Percentiles rank a stretch among this genome's conserved stretches.
Evolutionary conservation across 495 filamentous ascomycete species (phyloP).

Genomic region (Neurospora cerealis): DNA sequence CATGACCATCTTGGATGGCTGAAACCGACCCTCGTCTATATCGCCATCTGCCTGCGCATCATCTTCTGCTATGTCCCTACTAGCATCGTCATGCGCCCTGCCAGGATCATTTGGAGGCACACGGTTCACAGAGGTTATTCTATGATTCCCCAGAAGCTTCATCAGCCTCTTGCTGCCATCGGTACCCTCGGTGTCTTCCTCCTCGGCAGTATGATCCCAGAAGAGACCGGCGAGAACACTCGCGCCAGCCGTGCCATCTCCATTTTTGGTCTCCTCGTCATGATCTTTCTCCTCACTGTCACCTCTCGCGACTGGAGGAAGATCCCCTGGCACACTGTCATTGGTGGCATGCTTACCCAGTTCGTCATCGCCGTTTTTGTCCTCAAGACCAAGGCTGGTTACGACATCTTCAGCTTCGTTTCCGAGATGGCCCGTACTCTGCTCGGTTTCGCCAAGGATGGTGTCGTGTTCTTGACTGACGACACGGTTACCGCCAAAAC

Average conservation of each 20-base stretch:
- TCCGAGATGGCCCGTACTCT: conserved; percentile 58
- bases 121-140: conserved; percentile 45
- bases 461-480: conserved; percentile 61
- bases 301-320: conserved; percentile 62
- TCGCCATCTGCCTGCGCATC: conserved; percentile 62
- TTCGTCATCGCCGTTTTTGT: conserved; percentile 86
- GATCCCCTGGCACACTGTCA: conserved; percentile 82
- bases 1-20: conserved; percentile 69
- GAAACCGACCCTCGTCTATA: conserved; percentile 73
- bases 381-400: conserved; percentile 62
- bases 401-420: conserved; percentile 83
- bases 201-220: conserved; percentile 62
- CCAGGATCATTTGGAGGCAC: conserved; percentile 54
- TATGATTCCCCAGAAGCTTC: conserved; percentile 51
- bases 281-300: conserved; percentile 52
- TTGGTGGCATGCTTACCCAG: conserved; percentile 74
- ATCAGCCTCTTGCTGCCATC: conserved; percentile 47
- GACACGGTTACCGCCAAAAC: conserved; percentile 25
- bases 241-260: conserved; percentile 69
- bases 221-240: conserved; percentile 63
- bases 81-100: conserved; percentile 51
- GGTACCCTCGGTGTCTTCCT: conserved; percentile 59
- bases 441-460: conserved; percentile 60
- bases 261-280: conserved; percentile 68
- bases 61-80: conserved; percentile 65